Evolutionary conservation across 305 asterid species (phyloP).

Genomic region (Fraxinus albicans): DNA sequence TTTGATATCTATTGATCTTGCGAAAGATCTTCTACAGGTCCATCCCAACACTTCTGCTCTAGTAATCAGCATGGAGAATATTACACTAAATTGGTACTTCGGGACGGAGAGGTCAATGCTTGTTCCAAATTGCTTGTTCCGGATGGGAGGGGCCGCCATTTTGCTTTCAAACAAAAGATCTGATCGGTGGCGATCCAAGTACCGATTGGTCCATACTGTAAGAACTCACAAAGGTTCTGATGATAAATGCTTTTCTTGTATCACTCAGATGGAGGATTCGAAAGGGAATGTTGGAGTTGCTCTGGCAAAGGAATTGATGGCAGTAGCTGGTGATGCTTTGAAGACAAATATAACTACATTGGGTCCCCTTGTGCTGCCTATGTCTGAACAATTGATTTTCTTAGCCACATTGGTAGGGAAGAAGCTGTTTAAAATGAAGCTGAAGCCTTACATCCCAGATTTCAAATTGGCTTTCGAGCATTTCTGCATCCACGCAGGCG

Average conservation of each 20-base stretch:
- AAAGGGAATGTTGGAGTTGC: background rate
- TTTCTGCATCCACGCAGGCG: conserved; percentile 34
- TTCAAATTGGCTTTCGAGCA: conserved; percentile 32
- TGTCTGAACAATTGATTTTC: conserved; percentile 25
- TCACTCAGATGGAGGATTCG: background rate
- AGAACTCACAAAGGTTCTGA: background rate
- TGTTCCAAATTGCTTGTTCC: conserved; percentile 61
- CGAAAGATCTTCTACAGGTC: conserved; percentile 31
- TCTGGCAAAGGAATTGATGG: background rate
- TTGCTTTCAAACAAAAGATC: conserved; percentile 30
- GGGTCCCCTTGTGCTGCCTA: conserved; percentile 31
- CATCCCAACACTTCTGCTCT: conserved; percentile 27
- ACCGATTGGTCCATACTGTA: background rate
- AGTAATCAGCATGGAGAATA: conserved; percentile 32
- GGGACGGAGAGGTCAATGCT: conserved; percentile 58
- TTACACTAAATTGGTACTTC: conserved; percentile 26
- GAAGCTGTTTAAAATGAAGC: background rate
- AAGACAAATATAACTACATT: conserved; percentile 26
- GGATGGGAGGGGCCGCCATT: conserved; percentile 68
- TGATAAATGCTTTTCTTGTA: background rate
- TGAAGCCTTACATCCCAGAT: conserved; percentile 28
- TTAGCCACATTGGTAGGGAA: background rate
- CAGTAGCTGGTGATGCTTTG: conserved; percentile 28
- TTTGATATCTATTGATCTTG: conserved; percentile 26
- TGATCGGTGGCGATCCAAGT: conserved; percentile 23